Percentiles rank a stretch among this genome's conserved stretches.
phyloP scores from a whole-genome alignment of 495 filamentous ascomycete genomes.

The Jackrogersella multiformis region DNA sequence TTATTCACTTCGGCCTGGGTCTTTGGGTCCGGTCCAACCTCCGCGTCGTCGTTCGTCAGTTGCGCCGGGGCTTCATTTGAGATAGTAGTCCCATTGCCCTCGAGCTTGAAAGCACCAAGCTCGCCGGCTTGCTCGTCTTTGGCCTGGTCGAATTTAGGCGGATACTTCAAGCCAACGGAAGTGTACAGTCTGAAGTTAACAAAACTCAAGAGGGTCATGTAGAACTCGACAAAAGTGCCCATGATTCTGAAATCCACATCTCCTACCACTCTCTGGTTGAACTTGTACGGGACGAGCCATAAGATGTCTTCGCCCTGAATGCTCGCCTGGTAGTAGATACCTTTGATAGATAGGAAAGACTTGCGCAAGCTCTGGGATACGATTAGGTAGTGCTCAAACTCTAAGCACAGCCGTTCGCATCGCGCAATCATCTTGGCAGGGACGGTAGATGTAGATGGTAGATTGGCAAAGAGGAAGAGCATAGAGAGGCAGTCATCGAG shows the following conservation, averaged over 20 bases:
- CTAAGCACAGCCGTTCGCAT: slow-evolving; percentile 88
- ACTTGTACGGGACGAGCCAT: slow-evolving; percentile 96
- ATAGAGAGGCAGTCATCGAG: slow-evolving; percentile 96
- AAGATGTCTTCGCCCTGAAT: slow-evolving; percentile 98
- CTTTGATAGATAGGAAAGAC: slow-evolving; percentile 97
- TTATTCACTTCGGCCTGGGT: slow-evolving; percentile 66
- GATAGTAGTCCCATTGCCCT: slow-evolving; percentile 68
- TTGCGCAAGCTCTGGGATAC: slow-evolving; percentile 87
- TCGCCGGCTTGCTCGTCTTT: slow-evolving; percentile 91
- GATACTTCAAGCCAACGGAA: slow-evolving; percentile 87
- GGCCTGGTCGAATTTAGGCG: slow-evolving; percentile 87
- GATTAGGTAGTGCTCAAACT: slow-evolving; percentile 98
- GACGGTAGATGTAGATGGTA: slow-evolving; percentile 87
- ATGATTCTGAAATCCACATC: slow-evolving; percentile 99
- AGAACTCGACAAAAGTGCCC: slow-evolving; percentile 98
- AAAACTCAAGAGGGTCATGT: slow-evolving; percentile 93
- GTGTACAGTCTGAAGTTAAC: slow-evolving; percentile 96
- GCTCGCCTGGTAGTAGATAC: slow-evolving; percentile 98
- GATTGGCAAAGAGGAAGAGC: slow-evolving; percentile 95
- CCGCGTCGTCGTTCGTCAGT: slow-evolving; percentile 60
- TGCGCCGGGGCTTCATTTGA: slow-evolving; percentile 57
- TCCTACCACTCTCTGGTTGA: slow-evolving; percentile 89
- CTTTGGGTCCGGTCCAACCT: slow-evolving; percentile 58
- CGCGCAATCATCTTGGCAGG: slow-evolving; percentile 91
- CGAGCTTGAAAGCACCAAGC: slow-evolving; percentile 88